These are phyloP conservation scores for Plantago elongata DNA, from an alignment of 257 asterid species.

Conservation along the genomic window DNA sequence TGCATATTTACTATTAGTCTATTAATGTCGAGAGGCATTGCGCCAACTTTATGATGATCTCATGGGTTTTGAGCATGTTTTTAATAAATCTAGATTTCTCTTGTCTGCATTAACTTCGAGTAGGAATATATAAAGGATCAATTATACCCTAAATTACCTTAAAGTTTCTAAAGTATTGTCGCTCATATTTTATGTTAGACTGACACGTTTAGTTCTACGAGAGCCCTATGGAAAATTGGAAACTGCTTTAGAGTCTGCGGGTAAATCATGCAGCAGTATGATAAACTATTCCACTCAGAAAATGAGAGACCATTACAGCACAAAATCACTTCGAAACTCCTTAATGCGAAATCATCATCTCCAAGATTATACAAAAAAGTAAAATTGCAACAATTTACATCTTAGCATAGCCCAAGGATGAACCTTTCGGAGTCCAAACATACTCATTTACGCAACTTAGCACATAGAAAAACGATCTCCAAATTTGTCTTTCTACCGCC, in stretches of 20 bases:
- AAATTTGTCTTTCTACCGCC: conserved; percentile 15
- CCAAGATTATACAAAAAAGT: conserved; percentile 7
- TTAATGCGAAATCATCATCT: neutral
- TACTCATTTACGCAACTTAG: conserved; percentile 26
- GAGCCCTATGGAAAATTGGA: too few species aligned
- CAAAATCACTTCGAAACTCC: neutral
- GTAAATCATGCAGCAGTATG: too few species aligned
- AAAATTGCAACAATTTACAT: conserved; percentile 27
- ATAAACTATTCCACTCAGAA: neutral
- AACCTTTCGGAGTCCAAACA: conserved; percentile 23
- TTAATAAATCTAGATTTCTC: neutral
- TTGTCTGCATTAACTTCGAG: neutral
- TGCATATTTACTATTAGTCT: too few species aligned
- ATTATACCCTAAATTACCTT: too few species aligned
- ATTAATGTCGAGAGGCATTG: too few species aligned
- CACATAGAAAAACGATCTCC: conserved; percentile 22
- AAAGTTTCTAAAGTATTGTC: too few species aligned
- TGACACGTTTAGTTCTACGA: too few species aligned
- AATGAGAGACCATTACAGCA: neutral
- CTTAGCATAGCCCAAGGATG: conserved; percentile 18
- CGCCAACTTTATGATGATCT: too few species aligned
- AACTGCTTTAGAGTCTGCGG: too few species aligned
- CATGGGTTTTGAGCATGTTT: too few species aligned
- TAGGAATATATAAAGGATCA: too few species aligned
- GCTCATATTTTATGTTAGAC: too few species aligned